Conservation (phyloP, 176 grass and related monocot species). For the Avena sativa region DNA sequence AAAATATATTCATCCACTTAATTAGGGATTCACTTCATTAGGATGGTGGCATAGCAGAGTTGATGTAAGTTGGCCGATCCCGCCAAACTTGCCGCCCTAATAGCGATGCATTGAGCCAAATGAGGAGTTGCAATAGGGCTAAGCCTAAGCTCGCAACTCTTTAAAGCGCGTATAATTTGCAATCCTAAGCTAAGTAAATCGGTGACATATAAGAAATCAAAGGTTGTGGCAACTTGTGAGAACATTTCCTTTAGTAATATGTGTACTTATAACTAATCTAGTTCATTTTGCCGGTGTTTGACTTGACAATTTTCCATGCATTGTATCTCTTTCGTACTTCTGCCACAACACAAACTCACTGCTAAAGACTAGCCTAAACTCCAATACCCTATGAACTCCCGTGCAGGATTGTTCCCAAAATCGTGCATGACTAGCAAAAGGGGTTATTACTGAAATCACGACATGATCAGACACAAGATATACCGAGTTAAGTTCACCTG, state of each 20-base stretch:
- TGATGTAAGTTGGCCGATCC: not conserved
- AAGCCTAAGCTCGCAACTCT: not conserved
- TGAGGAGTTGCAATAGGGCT: not conserved
- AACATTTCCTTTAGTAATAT: not conserved
- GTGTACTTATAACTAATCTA: not conserved
- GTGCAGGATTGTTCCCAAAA: not conserved
- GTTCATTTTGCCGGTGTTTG: not conserved
- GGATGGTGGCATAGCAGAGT: not conserved
- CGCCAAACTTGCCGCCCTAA: not conserved
- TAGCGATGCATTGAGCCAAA: not conserved
- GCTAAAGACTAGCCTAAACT: slow-evolving; percentile 28
- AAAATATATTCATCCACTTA: not conserved
- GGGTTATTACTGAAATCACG: not conserved
- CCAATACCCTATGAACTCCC: not conserved
- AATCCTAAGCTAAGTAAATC: slow-evolving; percentile 1
- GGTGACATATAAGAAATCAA: not conserved
- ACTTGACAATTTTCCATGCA: not conserved
- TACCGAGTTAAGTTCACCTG: slow-evolving; percentile 59
- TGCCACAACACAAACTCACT: not conserved
- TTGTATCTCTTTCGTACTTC: not conserved
- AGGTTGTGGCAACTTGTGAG: not conserved
- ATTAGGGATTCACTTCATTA: not conserved
- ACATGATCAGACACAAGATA: not conserved
- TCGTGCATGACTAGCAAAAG: not conserved
- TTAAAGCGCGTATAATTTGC: not conserved